Evolutionary conservation across 2,329 filamentous ascomycete genomes (phyloP).

Genomic region (Sclerotinia glacialis): DNA sequence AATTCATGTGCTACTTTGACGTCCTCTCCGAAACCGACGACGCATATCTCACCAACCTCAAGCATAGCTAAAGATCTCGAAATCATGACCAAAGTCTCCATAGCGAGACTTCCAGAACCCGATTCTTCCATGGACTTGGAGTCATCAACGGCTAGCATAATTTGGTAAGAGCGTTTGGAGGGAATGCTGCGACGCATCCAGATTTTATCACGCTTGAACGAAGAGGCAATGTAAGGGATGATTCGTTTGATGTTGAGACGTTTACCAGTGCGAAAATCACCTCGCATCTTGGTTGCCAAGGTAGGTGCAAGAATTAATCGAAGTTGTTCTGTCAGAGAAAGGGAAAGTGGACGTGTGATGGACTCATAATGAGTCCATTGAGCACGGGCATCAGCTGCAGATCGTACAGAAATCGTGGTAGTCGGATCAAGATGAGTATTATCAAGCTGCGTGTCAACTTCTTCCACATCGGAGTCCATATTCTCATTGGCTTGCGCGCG

Average conservation of each 20-base stretch:
- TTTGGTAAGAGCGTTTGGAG: slow-evolving; percentile 92
- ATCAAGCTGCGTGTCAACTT: slow-evolving; percentile 58
- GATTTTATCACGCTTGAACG: slow-evolving; percentile 99
- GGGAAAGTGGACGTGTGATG: slow-evolving; percentile 79
- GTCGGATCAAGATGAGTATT: slow-evolving; percentile 62
- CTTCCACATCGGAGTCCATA: slow-evolving; percentile 41
- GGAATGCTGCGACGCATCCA: slow-evolving; percentile 96
- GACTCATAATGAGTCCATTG: slow-evolving; percentile 85
- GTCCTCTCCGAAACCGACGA: slow-evolving; percentile 83
- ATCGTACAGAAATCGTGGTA: slow-evolving; percentile 31
- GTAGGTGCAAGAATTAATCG: slow-evolving; percentile 94
- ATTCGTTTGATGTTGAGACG: slow-evolving; percentile 99
- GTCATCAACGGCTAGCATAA: slow-evolving; percentile 96
- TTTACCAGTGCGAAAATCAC: slow-evolving; percentile 95
- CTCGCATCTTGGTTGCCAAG: slow-evolving; percentile 91
- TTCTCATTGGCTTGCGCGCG: slow-evolving; percentile 43
- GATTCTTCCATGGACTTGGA: slow-evolving; percentile 88
- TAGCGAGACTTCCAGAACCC: slow-evolving; percentile 73
- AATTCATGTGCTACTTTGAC: slow-evolving; percentile 86
- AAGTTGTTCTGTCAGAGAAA: slow-evolving; percentile 89
- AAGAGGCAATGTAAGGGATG: slow-evolving; percentile 97
- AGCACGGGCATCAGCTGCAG: slow-evolving; percentile 59
- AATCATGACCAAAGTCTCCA: slow-evolving; percentile 92
- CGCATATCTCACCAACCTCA: slow-evolving; percentile 88
- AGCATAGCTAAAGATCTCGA: slow-evolving; percentile 85